Evolutionary conservation across 768 basidiomycete genomes (phyloP).

Genomic region (Xanthoconium purpureum): DNA sequence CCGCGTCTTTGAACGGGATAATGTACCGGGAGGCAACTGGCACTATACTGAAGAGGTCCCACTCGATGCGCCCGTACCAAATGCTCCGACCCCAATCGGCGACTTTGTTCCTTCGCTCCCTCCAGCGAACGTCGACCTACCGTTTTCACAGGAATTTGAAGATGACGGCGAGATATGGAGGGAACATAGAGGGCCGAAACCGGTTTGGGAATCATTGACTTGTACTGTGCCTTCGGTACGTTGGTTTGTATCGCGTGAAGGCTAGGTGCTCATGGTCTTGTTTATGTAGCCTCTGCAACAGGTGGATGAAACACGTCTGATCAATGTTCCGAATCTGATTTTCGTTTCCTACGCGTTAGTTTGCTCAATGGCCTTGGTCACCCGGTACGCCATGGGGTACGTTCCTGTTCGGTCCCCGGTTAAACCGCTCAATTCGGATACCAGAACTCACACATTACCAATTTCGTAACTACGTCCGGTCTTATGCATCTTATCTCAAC

Average conservation of each 20-base stretch:
- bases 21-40: slow-evolving; percentile 12
- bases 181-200: slow-evolving; percentile 11
- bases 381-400: slow-evolving; percentile 12
- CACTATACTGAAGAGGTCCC: too few species aligned
- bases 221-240: slow-evolving; percentile 12
- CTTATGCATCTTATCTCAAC: slow-evolving; percentile 10
- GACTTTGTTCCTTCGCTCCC: slow-evolving; percentile 16
- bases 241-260: background rate
- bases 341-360: background rate
- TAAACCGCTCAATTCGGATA: background rate
- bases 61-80: slow-evolving; percentile 10
- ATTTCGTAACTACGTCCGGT: slow-evolving; percentile 32
- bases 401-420: too few species aligned
- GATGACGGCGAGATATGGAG: slow-evolving; percentile 4
- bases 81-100: background rate
- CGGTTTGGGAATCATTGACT: slow-evolving; percentile 15
- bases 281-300: background rate
- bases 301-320: background rate
- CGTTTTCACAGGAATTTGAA: slow-evolving; percentile 9
- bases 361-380: slow-evolving; percentile 18
- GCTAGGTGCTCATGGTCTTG: background rate
- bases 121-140: slow-evolving; percentile 1
- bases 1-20: slow-evolving; percentile 17
- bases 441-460: slow-evolving; percentile 34
- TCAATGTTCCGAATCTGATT: too few species aligned